A percentile compares a stretch with the other conserved stretches of the same genome.
phyloP scores from a whole-genome alignment of 176 grass and related monocot genomes.

The Cenchrus americanus region DNA sequence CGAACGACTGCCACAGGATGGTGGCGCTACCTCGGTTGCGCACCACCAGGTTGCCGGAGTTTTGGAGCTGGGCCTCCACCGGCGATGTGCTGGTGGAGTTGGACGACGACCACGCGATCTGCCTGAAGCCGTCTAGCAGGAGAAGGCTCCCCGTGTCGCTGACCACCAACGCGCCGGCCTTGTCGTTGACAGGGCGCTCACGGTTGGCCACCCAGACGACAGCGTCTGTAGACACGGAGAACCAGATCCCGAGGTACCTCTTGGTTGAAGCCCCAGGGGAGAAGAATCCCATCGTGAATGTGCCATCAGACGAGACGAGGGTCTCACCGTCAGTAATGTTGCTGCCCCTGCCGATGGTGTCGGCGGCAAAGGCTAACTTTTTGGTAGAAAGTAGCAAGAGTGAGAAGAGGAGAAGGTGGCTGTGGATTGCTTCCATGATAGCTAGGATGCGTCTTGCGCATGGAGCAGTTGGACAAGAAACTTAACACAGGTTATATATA shows the following conservation, averaged over 20 bases:
- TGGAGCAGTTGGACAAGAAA: too few relatives aligned
- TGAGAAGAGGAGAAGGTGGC: not conserved
- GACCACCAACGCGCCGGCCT: not conserved
- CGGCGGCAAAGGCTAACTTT: not conserved
- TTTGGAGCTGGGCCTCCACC: not conserved
- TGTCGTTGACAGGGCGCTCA: not conserved
- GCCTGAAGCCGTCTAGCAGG: not conserved
- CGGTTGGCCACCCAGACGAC: constrained; percentile 50
- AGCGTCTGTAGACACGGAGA: not conserved
- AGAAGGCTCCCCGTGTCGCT: not conserved
- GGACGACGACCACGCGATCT: not conserved
- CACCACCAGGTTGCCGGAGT: constrained; percentile 32
- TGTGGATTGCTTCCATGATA: not conserved
- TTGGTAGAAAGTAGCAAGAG: not conserved
- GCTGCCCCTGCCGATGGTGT: not conserved
- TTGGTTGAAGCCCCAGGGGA: not conserved
- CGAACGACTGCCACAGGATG: not conserved
- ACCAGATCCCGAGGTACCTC: constrained; percentile 45
- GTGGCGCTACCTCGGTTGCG: not conserved
- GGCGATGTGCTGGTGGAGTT: not conserved
- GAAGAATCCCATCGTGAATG: constrained; percentile 48
- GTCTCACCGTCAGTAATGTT: constrained; percentile 23
- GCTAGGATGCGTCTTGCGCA: too few relatives aligned
- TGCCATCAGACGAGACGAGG: constrained; percentile 28
- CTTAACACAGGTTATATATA: too few relatives aligned